Base-by-base conservation (phyloP, 2,329 filamentous ascomycete species). In the Neurospora crassa region DNA sequence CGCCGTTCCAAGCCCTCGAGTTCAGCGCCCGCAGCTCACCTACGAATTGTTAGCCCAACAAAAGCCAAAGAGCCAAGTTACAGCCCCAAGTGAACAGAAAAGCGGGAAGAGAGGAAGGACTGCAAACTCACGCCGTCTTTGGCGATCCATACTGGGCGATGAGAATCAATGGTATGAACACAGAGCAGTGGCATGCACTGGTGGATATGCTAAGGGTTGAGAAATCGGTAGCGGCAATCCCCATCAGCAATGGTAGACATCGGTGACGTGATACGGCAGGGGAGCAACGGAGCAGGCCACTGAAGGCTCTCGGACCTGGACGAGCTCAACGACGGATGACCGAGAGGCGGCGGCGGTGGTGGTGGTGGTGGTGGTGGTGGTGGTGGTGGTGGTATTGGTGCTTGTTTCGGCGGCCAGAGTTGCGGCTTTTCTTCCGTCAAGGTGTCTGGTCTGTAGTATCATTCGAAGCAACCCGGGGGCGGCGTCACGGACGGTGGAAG, bases 21-120 rank as follows among this genome's bases (percentile, higher is more conserved):
- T 99, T 99, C 78, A 96, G 85, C 83, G 91, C 88, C 85, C 94
- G 92, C 83, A 98, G 87, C 85, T 97, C 92, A 84, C 93, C 94
- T 97, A 79, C 63, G 75, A 69, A 7, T 59, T 72, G 70, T 80
- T 72, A 80, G 77, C 69, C 67, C 67, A 37, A 53, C 67, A 37
- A 53, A 8, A 53, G 45, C 20, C 7, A 41, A 24, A 40, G 34
- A 53, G 40, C 63, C 37, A 69, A 68, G 34, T 37, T 37, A 37
- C 53, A 42, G 18, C 29, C 14, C 41, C 8, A 40, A 29, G 20
- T 7, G 12, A 20, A 72, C 63, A 18, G 29, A 29, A 11, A 11
- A 34, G 53, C 24, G 47, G 12, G 20, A 29, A 29, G 20, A 5
- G 29, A 68, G 63, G 68, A 67, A 42, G 16, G 53, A 24, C 14